Conservation (phyloP, 352 stramenopile genomes). For the Pythium dissotocum region DNA sequence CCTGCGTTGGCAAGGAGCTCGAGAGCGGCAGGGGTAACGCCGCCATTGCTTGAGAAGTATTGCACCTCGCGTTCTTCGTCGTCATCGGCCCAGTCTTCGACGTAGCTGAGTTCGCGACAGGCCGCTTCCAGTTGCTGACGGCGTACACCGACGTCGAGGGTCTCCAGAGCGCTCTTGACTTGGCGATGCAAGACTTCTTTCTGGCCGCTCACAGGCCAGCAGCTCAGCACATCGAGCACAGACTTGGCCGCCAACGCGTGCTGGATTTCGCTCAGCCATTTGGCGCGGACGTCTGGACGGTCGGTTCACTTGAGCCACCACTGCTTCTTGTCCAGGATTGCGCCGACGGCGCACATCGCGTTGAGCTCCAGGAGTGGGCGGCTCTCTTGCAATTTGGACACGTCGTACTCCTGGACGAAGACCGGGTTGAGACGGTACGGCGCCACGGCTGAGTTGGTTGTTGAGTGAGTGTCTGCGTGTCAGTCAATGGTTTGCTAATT, state of each 20-base stretch:
- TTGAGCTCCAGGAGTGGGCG: conserved; percentile 2
- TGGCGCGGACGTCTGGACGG: conserved; percentile 4
- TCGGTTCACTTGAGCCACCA: conserved; percentile 4
- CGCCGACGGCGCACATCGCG: not conserved
- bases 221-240: not conserved
- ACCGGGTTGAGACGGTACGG: not conserved
- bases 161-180: not conserved
- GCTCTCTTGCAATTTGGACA: not conserved
- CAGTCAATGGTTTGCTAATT: not conserved
- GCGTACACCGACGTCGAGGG: not conserved
- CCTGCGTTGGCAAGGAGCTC: not conserved
- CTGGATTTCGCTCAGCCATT: conserved; percentile 9
- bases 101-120: not conserved
- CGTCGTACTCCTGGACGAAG: not conserved
- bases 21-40: not conserved
- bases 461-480: too few species aligned
- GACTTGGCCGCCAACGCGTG: conserved; percentile 7
- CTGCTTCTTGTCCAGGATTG: conserved; percentile 3
- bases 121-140: not conserved
- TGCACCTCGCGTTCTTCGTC: not conserved
- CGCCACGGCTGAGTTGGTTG: not conserved
- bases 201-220: conserved; percentile 1
- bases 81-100: not conserved
- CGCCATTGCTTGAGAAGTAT: not conserved
- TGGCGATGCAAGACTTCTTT: not conserved